Evolutionary conservation across 2,329 filamentous ascomycete genomes (phyloP).

Genomic region (Pseudopyrenochaeta lycopersici): DNA sequence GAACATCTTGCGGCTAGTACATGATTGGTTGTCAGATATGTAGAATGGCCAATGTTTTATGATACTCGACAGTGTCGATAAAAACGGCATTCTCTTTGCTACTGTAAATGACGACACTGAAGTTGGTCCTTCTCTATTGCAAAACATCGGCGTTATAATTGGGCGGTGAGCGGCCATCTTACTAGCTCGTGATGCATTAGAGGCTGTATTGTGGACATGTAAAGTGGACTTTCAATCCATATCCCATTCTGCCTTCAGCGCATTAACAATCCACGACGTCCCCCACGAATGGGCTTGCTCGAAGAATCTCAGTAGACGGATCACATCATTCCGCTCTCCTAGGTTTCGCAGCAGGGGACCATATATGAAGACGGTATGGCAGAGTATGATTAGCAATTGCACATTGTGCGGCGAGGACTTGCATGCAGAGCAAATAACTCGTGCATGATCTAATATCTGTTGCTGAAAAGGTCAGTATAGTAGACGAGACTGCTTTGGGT

Average conservation of each 20-base stretch:
- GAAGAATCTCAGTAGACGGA: slow-evolving; percentile 31
- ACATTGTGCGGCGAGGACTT: slow-evolving; percentile 33
- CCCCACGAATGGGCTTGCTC: slow-evolving; percentile 39
- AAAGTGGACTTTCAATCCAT: too few species aligned
- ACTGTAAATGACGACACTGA: too few species aligned
- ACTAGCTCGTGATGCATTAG: too few species aligned
- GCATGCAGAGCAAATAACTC: slow-evolving; percentile 35
- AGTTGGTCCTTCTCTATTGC: too few species aligned
- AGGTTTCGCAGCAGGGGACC: slow-evolving; percentile 29
- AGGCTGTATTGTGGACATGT: too few species aligned
- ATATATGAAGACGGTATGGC: slow-evolving; percentile 39
- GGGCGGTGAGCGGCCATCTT: too few species aligned
- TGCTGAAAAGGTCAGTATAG: slow-evolving; percentile 20
- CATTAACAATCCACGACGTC: slow-evolving; percentile 41
- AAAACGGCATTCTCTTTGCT: too few species aligned
- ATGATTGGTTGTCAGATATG: too few species aligned
- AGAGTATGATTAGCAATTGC: slow-evolving; percentile 31
- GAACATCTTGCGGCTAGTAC: too few species aligned
- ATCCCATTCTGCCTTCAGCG: slow-evolving; percentile 39
- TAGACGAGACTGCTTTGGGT: neutral
- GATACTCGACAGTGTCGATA: too few species aligned
- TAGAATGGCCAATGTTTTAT: too few species aligned
- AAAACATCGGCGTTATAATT: too few species aligned
- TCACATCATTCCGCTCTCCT: slow-evolving; percentile 30
- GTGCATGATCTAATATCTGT: slow-evolving; percentile 33